Base-by-base conservation (phyloP, 148 eudicot species). In the Limonium bicolor region DNA sequence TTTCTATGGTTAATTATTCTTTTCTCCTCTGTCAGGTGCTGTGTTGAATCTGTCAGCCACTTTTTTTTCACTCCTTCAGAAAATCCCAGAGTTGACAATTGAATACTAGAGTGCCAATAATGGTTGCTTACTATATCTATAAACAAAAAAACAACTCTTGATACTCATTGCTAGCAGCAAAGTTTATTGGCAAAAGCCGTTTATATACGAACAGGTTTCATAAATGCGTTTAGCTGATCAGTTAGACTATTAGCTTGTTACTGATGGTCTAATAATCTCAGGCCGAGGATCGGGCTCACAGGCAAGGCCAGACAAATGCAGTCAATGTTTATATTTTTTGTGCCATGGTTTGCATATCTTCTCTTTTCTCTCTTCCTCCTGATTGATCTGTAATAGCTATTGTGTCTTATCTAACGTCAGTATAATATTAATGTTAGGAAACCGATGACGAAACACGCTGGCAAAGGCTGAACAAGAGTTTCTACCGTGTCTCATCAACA, bases 241-340 rank as follows among this genome's bases (percentile, higher is more conserved):
- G n/a, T n/a, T 1, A 30, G 41, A 22, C 21, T 16, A 4, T 0
- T 46, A 4, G 12, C 3, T 7, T 23, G 2, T 13, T 29, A 23
- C 9, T 44, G 13, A 2, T 25, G 7, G 4, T 24, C 27, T 38
- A 22, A 25, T 28, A 17, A 34, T 12, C 25, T 49, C 20, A 92
- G 99, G 99, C 99, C 43, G 99, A 92, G 66, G 80, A 70, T 65
- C 69, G 99, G 72, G 94, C 95, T 14, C 99, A 92, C 55, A 84
- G 99, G 60, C 69, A 73, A 54, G 99, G 99, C 26, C 99, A 92
- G 62, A 78, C 74, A 26, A 81, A 79, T 56, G 77, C 82, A 25
- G 95, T 92, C 55, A 85, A 92, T 56, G 57, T 85, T 36, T 92
- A 92, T 54, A 76, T 92, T 51, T 92, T 92, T 47, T 81, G 88